phyloP scores from a whole-genome alignment of 306 rosid species.

The Quercus engelmannii region DNA sequence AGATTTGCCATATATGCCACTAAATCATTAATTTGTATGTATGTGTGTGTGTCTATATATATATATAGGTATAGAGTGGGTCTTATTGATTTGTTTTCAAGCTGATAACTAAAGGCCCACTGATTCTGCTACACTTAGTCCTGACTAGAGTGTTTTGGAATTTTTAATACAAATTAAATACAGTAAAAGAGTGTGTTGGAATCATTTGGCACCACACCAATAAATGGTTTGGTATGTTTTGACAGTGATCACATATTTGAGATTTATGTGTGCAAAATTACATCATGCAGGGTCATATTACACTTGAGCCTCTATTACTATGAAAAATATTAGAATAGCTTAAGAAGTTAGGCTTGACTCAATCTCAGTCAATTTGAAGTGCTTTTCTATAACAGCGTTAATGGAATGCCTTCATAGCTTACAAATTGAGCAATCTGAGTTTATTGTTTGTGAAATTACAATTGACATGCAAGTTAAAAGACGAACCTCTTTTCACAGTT shows the following conservation, averaged over 20 bases:
- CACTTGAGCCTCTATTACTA: neutral
- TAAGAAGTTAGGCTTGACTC: too few species aligned
- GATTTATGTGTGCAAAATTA: neutral
- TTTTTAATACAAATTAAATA: too few species aligned
- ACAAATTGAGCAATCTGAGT: neutral
- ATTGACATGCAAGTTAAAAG: neutral
- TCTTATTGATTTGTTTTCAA: neutral
- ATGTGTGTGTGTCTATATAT: neutral
- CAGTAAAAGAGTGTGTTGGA: too few species aligned
- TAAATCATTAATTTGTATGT: neutral
- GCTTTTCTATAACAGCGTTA: neutral
- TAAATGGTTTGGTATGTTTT: neutral
- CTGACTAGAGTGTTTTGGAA: neutral
- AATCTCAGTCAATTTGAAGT: too few species aligned
- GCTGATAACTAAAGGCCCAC: neutral
- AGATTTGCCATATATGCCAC: neutral
- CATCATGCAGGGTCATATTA: neutral
- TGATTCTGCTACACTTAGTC: neutral
- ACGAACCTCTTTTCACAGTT: neutral
- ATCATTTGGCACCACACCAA: neutral
- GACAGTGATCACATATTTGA: neutral
- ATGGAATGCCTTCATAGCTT: neutral
- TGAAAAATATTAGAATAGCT: neutral
- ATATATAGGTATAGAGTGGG: neutral
- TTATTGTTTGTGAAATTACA: neutral